These are phyloP conservation scores for Aspergillus pseudoglaucus DNA, from an alignment of 2,329 filamentous ascomycete genomes.

Conservation along the genomic window DNA sequence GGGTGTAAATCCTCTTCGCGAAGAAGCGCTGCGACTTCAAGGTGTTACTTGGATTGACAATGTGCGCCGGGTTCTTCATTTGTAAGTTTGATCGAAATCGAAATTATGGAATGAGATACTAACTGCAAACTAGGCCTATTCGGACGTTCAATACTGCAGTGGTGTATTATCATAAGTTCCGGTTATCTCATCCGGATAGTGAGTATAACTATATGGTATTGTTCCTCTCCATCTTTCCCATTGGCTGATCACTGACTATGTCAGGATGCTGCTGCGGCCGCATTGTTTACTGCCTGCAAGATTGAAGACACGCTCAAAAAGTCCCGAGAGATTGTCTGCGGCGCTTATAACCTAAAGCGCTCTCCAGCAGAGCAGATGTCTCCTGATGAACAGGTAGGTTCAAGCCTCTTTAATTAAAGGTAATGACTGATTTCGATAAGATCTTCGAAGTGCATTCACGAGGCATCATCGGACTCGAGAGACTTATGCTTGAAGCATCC, in stretches of 20 bases:
- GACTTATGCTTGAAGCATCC: conserved; percentile 85
- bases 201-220: conserved; percentile 68
- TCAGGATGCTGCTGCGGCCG: conserved; percentile 78
- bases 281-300: conserved; percentile 90
- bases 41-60: conserved; percentile 86
- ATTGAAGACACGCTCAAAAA: conserved; percentile 98
- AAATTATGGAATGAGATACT: conserved; percentile 1
- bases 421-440: conserved; percentile 36
- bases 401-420: neutral
- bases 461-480: conserved; percentile 80
- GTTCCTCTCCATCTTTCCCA: neutral
- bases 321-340: conserved; percentile 84
- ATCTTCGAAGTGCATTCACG: conserved; percentile 73
- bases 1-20: conserved; percentile 67
- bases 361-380: conserved; percentile 60
- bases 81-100: conserved; percentile 50
- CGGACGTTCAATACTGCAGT: conserved; percentile 88
- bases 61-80: conserved; percentile 67
- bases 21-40: conserved; percentile 74
- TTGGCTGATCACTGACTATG: conserved; percentile 2
- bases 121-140: conserved; percentile 56
- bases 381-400: conserved; percentile 70
- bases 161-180: conserved; percentile 90
- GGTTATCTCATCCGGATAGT: conserved; percentile 72
- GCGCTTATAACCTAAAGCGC: conserved; percentile 78